Percentiles rank a stretch among this genome's conserved stretches.
Conservation (phyloP, 495 filamentous ascomycete species). For the Cairneyella variabilis region DNA sequence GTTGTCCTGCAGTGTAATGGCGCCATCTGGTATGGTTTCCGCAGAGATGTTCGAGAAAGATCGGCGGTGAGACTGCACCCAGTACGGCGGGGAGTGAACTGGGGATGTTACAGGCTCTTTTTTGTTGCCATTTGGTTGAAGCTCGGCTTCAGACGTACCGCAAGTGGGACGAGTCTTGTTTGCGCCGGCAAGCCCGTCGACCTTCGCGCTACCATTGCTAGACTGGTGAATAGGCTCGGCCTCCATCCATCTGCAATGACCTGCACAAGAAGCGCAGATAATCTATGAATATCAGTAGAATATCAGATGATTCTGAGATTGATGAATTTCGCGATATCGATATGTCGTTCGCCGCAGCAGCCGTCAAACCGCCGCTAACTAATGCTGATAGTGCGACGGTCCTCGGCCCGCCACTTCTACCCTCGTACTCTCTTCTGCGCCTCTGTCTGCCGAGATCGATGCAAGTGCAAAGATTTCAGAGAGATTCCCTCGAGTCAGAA, state of each 20-base stretch:
- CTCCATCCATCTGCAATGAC: slow-evolving; percentile 27
- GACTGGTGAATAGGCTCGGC: slow-evolving; percentile 7
- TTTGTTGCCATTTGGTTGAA: too few relatives aligned
- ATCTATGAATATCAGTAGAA: neutral
- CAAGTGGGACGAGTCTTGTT: slow-evolving; percentile 6
- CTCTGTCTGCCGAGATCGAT: too few relatives aligned
- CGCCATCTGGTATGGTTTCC: slow-evolving; percentile 41
- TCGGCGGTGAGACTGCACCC: slow-evolving; percentile 28
- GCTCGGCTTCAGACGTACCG: too few relatives aligned
- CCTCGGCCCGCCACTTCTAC: too few relatives aligned
- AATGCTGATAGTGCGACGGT: too few relatives aligned
- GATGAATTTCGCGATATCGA: too few relatives aligned
- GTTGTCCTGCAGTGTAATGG: slow-evolving; percentile 51
- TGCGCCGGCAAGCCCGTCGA: neutral
- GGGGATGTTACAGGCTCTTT: slow-evolving; percentile 22
- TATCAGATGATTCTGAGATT: slow-evolving; percentile 8
- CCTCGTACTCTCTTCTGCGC: too few relatives aligned
- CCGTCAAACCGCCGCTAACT: too few relatives aligned
- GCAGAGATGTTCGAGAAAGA: slow-evolving; percentile 38
- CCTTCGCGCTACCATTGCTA: slow-evolving; percentile 16
- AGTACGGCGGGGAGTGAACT: slow-evolving; percentile 31
- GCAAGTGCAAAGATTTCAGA: too few relatives aligned
- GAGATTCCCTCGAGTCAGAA: too few relatives aligned
- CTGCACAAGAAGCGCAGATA: slow-evolving; percentile 14
- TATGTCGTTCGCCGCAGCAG: too few relatives aligned